These are phyloP conservation scores for Crithidia bombi DNA, from an alignment of 208 protist genomes.

Conservation along the genomic window DNA sequence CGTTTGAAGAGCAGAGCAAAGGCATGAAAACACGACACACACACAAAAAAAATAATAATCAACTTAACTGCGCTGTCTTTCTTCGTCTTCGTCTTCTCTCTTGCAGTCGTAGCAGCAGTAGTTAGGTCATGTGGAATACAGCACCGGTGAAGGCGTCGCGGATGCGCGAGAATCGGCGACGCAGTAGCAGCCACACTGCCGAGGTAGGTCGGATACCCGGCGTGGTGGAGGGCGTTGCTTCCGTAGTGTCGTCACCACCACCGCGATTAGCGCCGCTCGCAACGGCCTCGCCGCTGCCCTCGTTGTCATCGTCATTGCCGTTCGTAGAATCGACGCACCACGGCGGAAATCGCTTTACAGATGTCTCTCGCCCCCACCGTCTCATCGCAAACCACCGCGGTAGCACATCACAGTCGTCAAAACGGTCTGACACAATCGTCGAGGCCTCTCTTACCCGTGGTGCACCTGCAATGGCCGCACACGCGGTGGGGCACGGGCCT, in stretches of 20 bases:
- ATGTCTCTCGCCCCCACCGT: no score
- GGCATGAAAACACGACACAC: no score
- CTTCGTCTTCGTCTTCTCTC: neutral
- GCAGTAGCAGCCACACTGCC: neutral
- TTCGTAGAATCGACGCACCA: no score
- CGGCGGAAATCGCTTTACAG: neutral
- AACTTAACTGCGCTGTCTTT: neutral
- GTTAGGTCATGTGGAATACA: conserved; percentile 2
- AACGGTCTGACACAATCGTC: neutral
- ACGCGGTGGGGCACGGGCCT: neutral
- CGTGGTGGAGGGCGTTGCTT: neutral
- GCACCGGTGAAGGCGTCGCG: conserved; percentile 1
- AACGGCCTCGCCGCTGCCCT: neutral
- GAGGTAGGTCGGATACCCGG: neutral
- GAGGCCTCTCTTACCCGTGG: neutral
- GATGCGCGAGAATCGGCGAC: neutral
- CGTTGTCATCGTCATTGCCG: neutral
- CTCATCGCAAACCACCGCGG: no score
- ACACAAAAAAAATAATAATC: no score
- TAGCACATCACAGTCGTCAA: neutral
- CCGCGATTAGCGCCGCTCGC: conserved; percentile 2
- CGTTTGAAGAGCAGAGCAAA: no score
- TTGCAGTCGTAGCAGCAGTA: neutral
- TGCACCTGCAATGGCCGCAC: neutral
- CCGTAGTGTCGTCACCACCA: neutral